phyloP scores from a whole-genome alignment of 2,329 filamentous ascomycete species.

The Colletotrichum sp. region DNA sequence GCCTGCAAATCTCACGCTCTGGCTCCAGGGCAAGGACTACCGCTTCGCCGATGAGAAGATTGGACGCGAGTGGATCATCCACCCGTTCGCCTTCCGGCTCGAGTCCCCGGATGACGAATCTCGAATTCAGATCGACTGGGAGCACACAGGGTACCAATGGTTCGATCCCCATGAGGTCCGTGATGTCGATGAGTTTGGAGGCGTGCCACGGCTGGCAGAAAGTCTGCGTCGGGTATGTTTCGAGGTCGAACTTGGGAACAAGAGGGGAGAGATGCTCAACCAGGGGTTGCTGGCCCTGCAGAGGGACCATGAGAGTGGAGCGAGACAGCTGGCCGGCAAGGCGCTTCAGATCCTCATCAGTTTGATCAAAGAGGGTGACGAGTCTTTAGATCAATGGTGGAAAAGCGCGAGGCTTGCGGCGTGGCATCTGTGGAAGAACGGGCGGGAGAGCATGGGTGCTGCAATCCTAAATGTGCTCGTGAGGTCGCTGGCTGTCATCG shows the following conservation, averaged over 20 bases:
- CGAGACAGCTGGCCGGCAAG: slow-evolving; percentile 60
- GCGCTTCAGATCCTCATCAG: slow-evolving; percentile 56
- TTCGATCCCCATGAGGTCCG: slow-evolving; percentile 56
- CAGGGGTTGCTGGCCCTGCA: slow-evolving; percentile 54
- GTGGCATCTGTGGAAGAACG: slow-evolving; percentile 71
- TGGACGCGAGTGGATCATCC: slow-evolving; percentile 64
- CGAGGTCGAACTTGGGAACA: slow-evolving; percentile 52
- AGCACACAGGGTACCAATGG: slow-evolving; percentile 65
- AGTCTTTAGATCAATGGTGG: slow-evolving; percentile 55
- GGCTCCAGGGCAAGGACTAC: slow-evolving; percentile 64
- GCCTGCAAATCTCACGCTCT: slow-evolving; percentile 48
- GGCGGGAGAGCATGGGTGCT: slow-evolving; percentile 70
- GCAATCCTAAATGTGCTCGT: slow-evolving; percentile 59
- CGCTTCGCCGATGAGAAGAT: slow-evolving; percentile 58
- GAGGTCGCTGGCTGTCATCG: slow-evolving; percentile 46
- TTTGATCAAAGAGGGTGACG: slow-evolving; percentile 37
- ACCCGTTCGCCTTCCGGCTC: slow-evolving; percentile 66
- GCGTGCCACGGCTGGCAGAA: slow-evolving; percentile 62
- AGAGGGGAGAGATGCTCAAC: slow-evolving; percentile 50
- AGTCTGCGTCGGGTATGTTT: slow-evolving; percentile 66
- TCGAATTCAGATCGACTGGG: slow-evolving; percentile 63
- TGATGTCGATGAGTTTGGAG: slow-evolving; percentile 49
- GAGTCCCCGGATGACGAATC: slow-evolving; percentile 44
- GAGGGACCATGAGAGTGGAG: slow-evolving; percentile 63
- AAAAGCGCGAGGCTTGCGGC: slow-evolving; percentile 56